These are phyloP conservation scores for Plasmodium gaboni DNA, from an alignment of 169 alveolate species.

Conservation along the genomic window DNA sequence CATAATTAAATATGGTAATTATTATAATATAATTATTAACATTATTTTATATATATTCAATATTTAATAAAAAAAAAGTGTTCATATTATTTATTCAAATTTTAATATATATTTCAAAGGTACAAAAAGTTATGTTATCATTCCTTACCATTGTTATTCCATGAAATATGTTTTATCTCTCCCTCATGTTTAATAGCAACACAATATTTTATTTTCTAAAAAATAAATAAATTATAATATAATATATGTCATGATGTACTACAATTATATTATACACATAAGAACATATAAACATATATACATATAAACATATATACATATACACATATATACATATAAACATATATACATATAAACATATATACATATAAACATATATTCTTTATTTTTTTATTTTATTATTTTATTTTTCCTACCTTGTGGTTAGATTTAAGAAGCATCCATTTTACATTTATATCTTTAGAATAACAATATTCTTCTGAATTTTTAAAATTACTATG, in stretches of 20 bases:
- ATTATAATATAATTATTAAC: background rate
- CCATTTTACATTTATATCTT: conserved; percentile 64
- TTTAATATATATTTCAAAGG: too few species aligned
- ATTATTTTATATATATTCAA: background rate
- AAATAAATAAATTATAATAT: background rate
- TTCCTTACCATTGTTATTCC: conserved; percentile 62
- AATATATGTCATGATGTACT: too few species aligned
- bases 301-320: too few species aligned
- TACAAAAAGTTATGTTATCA: too few species aligned
- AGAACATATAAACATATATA: too few species aligned
- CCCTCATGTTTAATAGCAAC: conserved; percentile 73
- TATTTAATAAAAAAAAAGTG: background rate
- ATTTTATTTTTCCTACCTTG: conserved; percentile 6
- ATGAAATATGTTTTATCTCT: conserved; percentile 31
- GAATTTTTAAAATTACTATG: conserved; percentile 56
- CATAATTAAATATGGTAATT: too few species aligned
- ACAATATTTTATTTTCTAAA: conserved; percentile 61
- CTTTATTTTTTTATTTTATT: background rate
- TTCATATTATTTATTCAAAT: too few species aligned
- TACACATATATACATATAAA: too few species aligned
- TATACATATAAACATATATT: too few species aligned
- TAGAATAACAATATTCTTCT: conserved; percentile 35
- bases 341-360: too few species aligned
- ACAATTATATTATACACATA: too few species aligned
- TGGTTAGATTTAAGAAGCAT: conserved; percentile 30